These are phyloP conservation scores for Cercophora scortea DNA, from an alignment of 495 filamentous ascomycete genomes.

Conservation along the genomic window DNA sequence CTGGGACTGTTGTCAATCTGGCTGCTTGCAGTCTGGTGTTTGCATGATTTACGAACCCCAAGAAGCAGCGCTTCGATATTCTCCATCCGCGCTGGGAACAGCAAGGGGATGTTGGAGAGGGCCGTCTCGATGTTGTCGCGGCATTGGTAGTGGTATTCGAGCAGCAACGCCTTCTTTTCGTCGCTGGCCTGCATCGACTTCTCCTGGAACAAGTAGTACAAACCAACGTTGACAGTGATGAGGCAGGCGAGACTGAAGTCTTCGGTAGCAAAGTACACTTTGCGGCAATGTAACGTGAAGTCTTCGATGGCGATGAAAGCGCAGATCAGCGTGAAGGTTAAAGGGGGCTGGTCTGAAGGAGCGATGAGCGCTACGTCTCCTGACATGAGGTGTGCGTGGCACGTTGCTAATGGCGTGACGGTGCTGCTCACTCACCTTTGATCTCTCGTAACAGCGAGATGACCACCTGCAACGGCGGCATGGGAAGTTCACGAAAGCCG, in stretches of 20 bases:
- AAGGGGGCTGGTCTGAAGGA: slow-evolving; percentile 23
- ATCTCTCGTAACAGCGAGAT: slow-evolving; percentile 42
- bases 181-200: slow-evolving; percentile 28
- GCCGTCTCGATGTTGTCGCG: slow-evolving; percentile 52
- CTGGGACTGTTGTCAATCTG: slow-evolving; percentile 3
- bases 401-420: too few relatives aligned
- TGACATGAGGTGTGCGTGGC: too few relatives aligned
- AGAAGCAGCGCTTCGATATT: slow-evolving; percentile 52
- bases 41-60: slow-evolving; percentile 31
- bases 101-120: slow-evolving; percentile 47
- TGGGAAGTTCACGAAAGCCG: slow-evolving; percentile 40
- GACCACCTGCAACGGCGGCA: slow-evolving; percentile 48
- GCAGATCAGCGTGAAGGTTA: slow-evolving; percentile 32
- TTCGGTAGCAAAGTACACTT: slow-evolving; percentile 52
- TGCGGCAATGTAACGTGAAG: slow-evolving; percentile 51
- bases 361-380: too few relatives aligned
- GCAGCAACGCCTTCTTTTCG: slow-evolving; percentile 13
- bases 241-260: slow-evolving; percentile 48
- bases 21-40: not conserved
- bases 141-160: slow-evolving; percentile 38
- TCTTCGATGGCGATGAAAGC: slow-evolving; percentile 40
- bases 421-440: slow-evolving; percentile 21
- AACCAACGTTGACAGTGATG: slow-evolving; percentile 46
- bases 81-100: slow-evolving; percentile 50
- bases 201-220: slow-evolving; percentile 52